These are phyloP conservation scores for Yamadazyma triangularis DNA, from an alignment of 1,139 yeast genomes.

Conservation along the genomic window DNA sequence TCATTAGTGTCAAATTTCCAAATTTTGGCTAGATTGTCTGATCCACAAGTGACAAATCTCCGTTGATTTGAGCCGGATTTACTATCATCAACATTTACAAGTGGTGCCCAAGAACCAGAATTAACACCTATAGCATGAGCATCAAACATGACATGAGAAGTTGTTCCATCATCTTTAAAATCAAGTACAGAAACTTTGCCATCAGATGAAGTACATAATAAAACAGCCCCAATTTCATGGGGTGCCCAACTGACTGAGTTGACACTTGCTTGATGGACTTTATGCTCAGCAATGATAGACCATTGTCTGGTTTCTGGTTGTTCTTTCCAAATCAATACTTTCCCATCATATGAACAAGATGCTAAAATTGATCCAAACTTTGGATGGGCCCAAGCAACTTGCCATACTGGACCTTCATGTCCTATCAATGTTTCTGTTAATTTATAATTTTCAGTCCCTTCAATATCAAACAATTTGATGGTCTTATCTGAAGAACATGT, in stretches of 20 bases:
- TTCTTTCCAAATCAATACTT: constrained; percentile 92
- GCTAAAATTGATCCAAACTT: constrained; percentile 94
- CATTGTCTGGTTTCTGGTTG: constrained; percentile 74
- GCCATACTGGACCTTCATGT: constrained; percentile 99
- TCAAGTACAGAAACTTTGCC: constrained; percentile 90
- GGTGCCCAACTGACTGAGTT: constrained; percentile 98
- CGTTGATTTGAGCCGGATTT: constrained; percentile 26
- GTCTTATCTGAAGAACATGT: constrained; percentile 95
- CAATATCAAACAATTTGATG: constrained; percentile 87
- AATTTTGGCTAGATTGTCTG: constrained; percentile 87
- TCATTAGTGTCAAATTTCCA: constrained; percentile 69
- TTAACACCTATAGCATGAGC: constrained; percentile 95
- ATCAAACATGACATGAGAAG: constrained; percentile 57
- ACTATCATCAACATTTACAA: constrained; percentile 33
- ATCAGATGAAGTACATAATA: constrained; percentile 89
- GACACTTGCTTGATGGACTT: constrained; percentile 89
- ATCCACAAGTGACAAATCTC: constrained; percentile 90
- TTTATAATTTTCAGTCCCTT: constrained; percentile 71
- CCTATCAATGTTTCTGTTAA: constrained; percentile 77
- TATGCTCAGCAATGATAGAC: constrained; percentile 84
- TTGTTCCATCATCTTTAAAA: constrained; percentile 85
- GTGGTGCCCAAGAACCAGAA: constrained; percentile 95
- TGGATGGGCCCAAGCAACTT: constrained; percentile 98
- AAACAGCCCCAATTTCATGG: constrained; percentile 89
- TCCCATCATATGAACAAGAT: constrained; percentile 93